These are phyloP conservation scores for Dryadomyces quercivorus DNA, from an alignment of 2,329 filamentous ascomycete species.

Conservation along the genomic window DNA sequence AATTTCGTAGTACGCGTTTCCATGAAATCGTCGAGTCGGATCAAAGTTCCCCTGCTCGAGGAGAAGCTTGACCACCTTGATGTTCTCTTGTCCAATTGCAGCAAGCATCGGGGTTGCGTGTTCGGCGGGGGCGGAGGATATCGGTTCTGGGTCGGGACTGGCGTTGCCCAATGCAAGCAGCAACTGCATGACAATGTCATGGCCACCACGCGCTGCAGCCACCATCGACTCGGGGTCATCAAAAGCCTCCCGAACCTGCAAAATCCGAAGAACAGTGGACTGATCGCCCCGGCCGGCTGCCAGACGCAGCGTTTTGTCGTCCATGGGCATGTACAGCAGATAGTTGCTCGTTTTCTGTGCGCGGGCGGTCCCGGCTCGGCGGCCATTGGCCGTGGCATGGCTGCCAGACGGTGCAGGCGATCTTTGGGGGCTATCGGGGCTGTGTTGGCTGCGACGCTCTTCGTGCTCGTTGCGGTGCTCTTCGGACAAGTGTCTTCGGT, in stretches of 20 bases:
- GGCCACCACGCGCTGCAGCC: slow-evolving; percentile 81
- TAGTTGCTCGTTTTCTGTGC: slow-evolving; percentile 54
- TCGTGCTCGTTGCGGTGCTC: slow-evolving; percentile 42
- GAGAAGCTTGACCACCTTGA: slow-evolving; percentile 72
- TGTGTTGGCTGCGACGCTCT: slow-evolving; percentile 35
- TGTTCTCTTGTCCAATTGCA: slow-evolving; percentile 79
- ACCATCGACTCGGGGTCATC: slow-evolving; percentile 80
- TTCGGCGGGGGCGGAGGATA: slow-evolving; percentile 48
- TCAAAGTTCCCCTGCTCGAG: slow-evolving; percentile 70
- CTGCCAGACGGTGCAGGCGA: slow-evolving; percentile 34
- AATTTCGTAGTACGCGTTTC: slow-evolving; percentile 77
- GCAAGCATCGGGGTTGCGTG: slow-evolving; percentile 87
- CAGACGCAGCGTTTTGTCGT: slow-evolving; percentile 47
- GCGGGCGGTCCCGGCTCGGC: slow-evolving; percentile 42
- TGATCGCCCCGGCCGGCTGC: slow-evolving; percentile 50
- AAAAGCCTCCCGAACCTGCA: slow-evolving; percentile 47
- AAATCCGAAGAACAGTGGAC: slow-evolving; percentile 47
- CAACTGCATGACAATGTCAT: slow-evolving; percentile 76
- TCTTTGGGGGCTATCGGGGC: slow-evolving; percentile 44
- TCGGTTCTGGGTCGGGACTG: slow-evolving; percentile 55
- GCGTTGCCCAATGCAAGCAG: slow-evolving; percentile 55
- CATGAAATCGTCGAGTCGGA: slow-evolving; percentile 64
- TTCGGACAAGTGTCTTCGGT: slow-evolving; percentile 43
- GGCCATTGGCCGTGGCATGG: slow-evolving; percentile 24
- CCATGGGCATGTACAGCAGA: slow-evolving; percentile 48